These are phyloP conservation scores for Lavandula angustifolia DNA, from an alignment of 257 asterid species.

Conservation along the genomic window DNA sequence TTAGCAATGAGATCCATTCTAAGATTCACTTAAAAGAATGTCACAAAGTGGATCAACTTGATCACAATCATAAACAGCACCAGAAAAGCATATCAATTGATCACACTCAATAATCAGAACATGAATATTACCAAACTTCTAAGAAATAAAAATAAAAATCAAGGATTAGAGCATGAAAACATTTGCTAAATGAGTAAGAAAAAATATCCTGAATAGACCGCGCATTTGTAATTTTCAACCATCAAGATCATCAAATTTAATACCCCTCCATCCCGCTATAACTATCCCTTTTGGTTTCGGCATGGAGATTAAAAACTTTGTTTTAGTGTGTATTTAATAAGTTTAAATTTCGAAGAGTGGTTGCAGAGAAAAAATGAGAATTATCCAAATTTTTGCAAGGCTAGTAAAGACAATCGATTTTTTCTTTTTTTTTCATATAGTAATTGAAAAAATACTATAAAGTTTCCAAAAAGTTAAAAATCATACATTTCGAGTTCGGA, in stretches of 20 bases:
- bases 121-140: not conserved
- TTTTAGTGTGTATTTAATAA: no score
- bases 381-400: no score
- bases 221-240: constrained; percentile 1
- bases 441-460: no score
- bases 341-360: no score
- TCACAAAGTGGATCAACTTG: not conserved
- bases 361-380: no score
- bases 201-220: not conserved
- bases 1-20: constrained; percentile 18
- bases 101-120: not conserved
- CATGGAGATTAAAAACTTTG: no score
- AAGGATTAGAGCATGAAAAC: not conserved
- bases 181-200: not conserved
- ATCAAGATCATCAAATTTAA: not conserved
- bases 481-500: no score
- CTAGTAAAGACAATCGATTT: no score
- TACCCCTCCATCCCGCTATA: no score
- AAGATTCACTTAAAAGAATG: not conserved
- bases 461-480: no score
- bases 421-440: no score
- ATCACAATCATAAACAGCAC: not conserved
- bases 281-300: no score
- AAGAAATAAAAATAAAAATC: not conserved
- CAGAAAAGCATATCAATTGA: not conserved